phyloP scores from a whole-genome alignment of 495 filamentous ascomycete species.

The Tuber borchii region DNA sequence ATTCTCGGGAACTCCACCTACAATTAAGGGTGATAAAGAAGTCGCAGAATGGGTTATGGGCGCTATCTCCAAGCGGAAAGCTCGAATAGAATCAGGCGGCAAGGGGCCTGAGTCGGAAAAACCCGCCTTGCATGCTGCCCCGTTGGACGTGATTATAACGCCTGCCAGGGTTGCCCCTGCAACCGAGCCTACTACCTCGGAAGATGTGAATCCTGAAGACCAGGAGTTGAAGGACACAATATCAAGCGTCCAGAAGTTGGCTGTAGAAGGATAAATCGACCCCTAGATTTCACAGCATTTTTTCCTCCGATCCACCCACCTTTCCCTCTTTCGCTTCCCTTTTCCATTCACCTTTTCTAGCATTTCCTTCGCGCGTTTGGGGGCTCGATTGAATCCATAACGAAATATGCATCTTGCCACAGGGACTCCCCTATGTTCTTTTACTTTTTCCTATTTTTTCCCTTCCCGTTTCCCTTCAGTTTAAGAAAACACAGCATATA shows the following conservation, averaged over 20 bases:
- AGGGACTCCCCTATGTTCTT: not conserved
- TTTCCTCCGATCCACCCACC: not conserved
- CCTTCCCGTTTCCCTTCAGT: not conserved
- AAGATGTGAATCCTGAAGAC: not conserved
- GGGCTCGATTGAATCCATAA: not conserved
- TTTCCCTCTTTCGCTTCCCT: not conserved
- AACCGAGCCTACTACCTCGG: not conserved
- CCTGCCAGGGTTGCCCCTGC: slow-evolving; percentile 5
- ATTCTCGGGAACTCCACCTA: slow-evolving; percentile 1
- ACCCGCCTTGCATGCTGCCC: slow-evolving; percentile 72
- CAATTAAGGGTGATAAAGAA: slow-evolving; percentile 60
- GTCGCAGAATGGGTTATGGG: slow-evolving; percentile 78
- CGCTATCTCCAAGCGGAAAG: slow-evolving; percentile 57
- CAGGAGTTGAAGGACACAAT: not conserved
- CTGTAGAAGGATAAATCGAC: not conserved
- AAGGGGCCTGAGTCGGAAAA: slow-evolving; percentile 50
- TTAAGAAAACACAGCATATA: not conserved
- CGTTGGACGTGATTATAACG: slow-evolving; percentile 55
- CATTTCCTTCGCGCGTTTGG: not conserved
- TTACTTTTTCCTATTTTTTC: not conserved
- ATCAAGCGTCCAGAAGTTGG: not conserved
- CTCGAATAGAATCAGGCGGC: slow-evolving; percentile 45
- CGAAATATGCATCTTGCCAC: not conserved
- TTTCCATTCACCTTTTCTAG: not conserved
- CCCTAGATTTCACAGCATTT: not conserved